These are phyloP conservation scores for maize (Zea mays) DNA, from an alignment of 176 grass and related monocot genomes.

Conservation along the genomic window DNA sequence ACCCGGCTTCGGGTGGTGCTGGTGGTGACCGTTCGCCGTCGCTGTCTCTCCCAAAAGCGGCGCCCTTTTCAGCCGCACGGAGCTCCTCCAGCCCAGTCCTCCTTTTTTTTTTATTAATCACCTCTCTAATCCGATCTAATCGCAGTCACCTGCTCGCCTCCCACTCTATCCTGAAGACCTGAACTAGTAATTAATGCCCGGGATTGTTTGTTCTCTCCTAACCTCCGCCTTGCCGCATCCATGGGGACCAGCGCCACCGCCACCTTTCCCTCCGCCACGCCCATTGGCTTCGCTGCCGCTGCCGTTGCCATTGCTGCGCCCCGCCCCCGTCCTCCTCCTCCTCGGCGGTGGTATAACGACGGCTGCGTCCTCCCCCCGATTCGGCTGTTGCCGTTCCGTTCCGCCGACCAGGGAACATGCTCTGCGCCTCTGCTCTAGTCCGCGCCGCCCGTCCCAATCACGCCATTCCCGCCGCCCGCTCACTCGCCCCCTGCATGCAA, in stretches of 20 bases:
- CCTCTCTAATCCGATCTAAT: neutral
- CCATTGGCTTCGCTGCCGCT: neutral
- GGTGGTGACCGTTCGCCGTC: constrained; percentile 24
- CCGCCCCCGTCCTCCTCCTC: neutral
- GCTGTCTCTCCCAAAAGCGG: constrained; percentile 49
- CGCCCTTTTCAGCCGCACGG: constrained; percentile 39
- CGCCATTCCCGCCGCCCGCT: constrained; percentile 9
- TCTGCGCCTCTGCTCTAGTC: neutral
- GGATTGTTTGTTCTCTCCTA: neutral
- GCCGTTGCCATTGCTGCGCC: neutral
- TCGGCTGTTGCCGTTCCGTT: neutral
- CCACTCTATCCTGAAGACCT: neutral
- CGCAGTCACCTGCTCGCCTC: neutral
- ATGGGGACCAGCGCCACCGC: constrained; percentile 41
- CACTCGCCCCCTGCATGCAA: neutral
- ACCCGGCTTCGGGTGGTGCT: neutral
- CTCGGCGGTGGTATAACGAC: neutral
- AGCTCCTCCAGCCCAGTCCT: neutral
- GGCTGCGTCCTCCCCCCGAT: neutral
- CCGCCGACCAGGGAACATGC: constrained; percentile 43
- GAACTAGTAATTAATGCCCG: neutral
- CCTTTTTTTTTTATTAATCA: neutral
- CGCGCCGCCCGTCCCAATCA: constrained; percentile 29
- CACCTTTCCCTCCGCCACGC: neutral
- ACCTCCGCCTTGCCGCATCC: constrained; percentile 14